Evolutionary conservation across 352 stramenopile genomes (phyloP).

Genomic region (Phytophthora sp.): DNA sequence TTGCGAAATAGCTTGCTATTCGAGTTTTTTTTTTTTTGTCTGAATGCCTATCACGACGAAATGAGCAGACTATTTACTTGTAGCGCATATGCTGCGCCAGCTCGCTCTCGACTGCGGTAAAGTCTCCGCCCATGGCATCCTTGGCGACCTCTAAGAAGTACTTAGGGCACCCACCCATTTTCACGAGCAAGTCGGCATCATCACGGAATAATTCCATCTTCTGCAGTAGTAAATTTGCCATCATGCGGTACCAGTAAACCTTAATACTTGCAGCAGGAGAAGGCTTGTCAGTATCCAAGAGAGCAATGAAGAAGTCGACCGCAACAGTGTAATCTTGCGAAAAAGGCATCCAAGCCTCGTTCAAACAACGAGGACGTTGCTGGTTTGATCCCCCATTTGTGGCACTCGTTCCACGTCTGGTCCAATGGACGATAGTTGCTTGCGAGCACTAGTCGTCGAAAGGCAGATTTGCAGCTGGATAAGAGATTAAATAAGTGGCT

Average conservation of each 20-base stretch:
- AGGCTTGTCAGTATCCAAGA: slow-evolving; percentile 18
- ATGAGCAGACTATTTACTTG: background rate
- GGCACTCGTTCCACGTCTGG: slow-evolving; percentile 24
- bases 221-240: slow-evolving; percentile 25
- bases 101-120: slow-evolving; percentile 13
- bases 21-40: no score
- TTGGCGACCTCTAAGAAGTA: slow-evolving; percentile 27
- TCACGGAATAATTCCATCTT: slow-evolving; percentile 26
- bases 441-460: slow-evolving; percentile 20
- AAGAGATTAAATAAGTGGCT: slow-evolving; percentile 27
- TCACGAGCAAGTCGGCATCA: slow-evolving; percentile 13
- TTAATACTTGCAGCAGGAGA: slow-evolving; percentile 12
- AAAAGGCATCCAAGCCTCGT: slow-evolving; percentile 21
- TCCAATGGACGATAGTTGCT: slow-evolving; percentile 29
- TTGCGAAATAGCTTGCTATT: no score
- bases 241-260: slow-evolving; percentile 32
- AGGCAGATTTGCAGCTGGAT: slow-evolving; percentile 9
- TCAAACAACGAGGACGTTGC: slow-evolving; percentile 20
- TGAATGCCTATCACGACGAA: background rate
- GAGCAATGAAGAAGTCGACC: slow-evolving; percentile 15
- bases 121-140: slow-evolving; percentile 10
- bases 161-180: slow-evolving; percentile 25
- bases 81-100: slow-evolving; percentile 14
- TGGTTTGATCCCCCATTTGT: slow-evolving; percentile 28
- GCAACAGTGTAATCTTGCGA: slow-evolving; percentile 23